Percentiles rank a stretch among this genome's conserved stretches.
Conservation (phyloP, 805 yeast species). For the Candida xiaguanensis region DNA sequence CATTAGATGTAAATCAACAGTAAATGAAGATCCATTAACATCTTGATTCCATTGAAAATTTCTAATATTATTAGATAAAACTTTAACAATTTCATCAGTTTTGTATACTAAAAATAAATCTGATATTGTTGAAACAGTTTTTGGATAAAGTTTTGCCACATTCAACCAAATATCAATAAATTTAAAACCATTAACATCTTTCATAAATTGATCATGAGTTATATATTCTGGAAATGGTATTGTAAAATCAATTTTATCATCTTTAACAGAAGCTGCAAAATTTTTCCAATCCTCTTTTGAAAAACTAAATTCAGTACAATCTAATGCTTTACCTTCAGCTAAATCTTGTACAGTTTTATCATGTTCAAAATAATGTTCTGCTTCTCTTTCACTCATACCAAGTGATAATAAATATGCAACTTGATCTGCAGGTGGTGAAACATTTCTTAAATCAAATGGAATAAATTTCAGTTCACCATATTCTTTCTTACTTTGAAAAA, state of each 20-base stretch:
- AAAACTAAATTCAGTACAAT: constrained; percentile 17
- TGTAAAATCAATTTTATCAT: constrained; percentile 11
- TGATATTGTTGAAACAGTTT: constrained; percentile 16
- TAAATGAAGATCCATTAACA: neutral
- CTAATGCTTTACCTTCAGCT: constrained; percentile 5
- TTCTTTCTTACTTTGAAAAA: constrained; percentile 36
- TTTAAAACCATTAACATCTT: constrained; percentile 6
- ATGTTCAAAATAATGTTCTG: constrained; percentile 27
- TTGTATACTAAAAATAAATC: constrained; percentile 13
- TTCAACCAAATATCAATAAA: constrained; percentile 16
- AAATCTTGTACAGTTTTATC: constrained; percentile 14
- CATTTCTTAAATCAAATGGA: constrained; percentile 31
- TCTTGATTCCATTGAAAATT: neutral
- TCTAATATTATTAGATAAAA: neutral
- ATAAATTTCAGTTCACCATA: constrained; percentile 29
- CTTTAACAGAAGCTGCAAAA: constrained; percentile 9
- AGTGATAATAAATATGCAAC: constrained; percentile 21
- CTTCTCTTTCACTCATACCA: constrained; percentile 22
- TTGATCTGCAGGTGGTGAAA: constrained; percentile 35
- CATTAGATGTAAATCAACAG: constrained; percentile 8
- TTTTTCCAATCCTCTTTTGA: constrained; percentile 14
- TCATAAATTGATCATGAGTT: constrained; percentile 10
- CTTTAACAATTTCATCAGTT: neutral
- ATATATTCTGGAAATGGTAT: constrained; percentile 10
- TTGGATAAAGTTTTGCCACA: constrained; percentile 17